These are phyloP conservation scores for Chlorella ohadii DNA, from an alignment of 139 green algal species.

Conservation along the genomic window DNA sequence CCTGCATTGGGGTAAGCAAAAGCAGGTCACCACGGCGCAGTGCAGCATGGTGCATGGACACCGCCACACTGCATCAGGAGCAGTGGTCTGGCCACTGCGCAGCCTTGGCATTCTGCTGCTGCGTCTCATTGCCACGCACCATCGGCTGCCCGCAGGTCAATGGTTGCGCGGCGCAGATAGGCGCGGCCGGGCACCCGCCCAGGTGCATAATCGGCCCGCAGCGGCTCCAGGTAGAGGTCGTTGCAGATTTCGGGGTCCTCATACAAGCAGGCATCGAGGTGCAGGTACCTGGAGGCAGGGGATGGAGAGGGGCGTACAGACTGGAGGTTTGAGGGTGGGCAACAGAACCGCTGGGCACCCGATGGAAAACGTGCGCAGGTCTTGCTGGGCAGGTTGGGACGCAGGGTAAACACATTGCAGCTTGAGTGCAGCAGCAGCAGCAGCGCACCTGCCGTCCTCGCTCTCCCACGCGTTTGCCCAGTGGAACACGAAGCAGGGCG, in stretches of 20 bases:
- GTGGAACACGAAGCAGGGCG: constrained; percentile 82
- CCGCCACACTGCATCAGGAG: too few relatives aligned
- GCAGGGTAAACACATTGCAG: too few relatives aligned
- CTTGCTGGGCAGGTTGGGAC: too few relatives aligned
- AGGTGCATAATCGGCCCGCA: constrained; percentile 15
- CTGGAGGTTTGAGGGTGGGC: not conserved
- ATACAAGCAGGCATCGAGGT: constrained; percentile 72
- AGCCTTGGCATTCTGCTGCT: too few relatives aligned
- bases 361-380: too few relatives aligned
- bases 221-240: constrained; percentile 32
- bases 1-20: not conserved
- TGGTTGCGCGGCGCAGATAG: constrained; percentile 23
- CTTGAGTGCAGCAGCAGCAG: not conserved
- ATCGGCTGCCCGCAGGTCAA: constrained; percentile 34
- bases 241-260: constrained; percentile 65
- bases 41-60: too few relatives aligned
- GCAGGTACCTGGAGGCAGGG: constrained; percentile 34
- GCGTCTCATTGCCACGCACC: too few relatives aligned
- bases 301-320: not conserved
- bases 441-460: constrained; percentile 17
- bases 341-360: too few relatives aligned
- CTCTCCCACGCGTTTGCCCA: constrained; percentile 72
- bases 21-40: not conserved
- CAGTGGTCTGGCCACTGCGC: too few relatives aligned
- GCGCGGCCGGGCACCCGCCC: not conserved